Conservation (phyloP, 352 stramenopile species). For the Paralagenidium karlingii region DNA sequence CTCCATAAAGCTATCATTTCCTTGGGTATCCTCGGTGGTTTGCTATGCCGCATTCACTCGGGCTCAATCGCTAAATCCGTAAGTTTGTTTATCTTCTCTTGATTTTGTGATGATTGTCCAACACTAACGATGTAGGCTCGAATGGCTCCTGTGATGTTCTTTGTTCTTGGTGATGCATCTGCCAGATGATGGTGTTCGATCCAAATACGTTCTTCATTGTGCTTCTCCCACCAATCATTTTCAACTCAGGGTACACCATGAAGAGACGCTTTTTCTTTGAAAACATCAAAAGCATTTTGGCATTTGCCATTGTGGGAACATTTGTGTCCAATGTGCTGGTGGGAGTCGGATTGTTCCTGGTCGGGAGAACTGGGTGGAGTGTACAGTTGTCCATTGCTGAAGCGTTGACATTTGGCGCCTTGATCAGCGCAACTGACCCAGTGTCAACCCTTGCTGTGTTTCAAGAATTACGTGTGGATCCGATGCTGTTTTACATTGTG, state of each 20-base stretch:
- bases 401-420: slow-evolving; percentile 48
- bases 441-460: slow-evolving; percentile 75
- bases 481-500: slow-evolving; percentile 72
- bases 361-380: slow-evolving; percentile 12
- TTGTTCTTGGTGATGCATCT: not conserved
- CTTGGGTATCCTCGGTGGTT: slow-evolving; percentile 10
- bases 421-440: slow-evolving; percentile 73
- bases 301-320: slow-evolving; percentile 57
- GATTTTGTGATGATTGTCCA: too few relatives aligned
- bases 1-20: slow-evolving; percentile 8
- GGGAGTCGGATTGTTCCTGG: slow-evolving; percentile 26
- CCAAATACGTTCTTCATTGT: slow-evolving; percentile 68
- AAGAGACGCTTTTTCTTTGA: slow-evolving; percentile 59
- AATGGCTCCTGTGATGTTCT: too few relatives aligned
- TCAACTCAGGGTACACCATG: slow-evolving; percentile 65
- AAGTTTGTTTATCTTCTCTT: not conserved
- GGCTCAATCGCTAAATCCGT: slow-evolving; percentile 15
- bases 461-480: slow-evolving; percentile 42
- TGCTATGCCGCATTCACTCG: slow-evolving; percentile 9
- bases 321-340: slow-evolving; percentile 41
- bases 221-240: slow-evolving; percentile 77
- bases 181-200: slow-evolving; percentile 36
- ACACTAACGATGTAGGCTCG: too few relatives aligned
- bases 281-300: slow-evolving; percentile 49
- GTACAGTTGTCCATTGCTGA: slow-evolving; percentile 44